phyloP scores from a whole-genome alignment of 1,284 basidiomycete genomes.

The Rhodotorula mucilaginosa region DNA sequence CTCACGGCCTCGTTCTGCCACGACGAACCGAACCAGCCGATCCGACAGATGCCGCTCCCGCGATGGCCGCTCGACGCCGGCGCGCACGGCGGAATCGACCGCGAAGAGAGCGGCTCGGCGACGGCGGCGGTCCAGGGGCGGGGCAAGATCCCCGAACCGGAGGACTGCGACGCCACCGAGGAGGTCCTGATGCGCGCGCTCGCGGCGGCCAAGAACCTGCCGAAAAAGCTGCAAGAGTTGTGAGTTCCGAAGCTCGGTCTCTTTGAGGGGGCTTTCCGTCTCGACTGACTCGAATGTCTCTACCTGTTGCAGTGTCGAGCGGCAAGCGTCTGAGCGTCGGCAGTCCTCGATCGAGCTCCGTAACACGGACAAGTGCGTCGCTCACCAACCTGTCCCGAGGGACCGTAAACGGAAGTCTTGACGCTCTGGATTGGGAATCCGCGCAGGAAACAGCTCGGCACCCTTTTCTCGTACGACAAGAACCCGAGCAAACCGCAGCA shows the following conservation, averaged over 20 bases:
- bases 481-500: conserved; percentile 20
- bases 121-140: background rate
- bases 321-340: conserved; percentile 38
- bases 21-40: conserved; percentile 67
- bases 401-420: too few relatives aligned
- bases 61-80: conserved; percentile 20
- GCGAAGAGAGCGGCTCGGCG: background rate
- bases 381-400: background rate
- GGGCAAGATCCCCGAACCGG: conserved; percentile 37
- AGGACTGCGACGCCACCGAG: conserved; percentile 41
- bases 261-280: too few relatives aligned
- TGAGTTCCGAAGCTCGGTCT: background rate
- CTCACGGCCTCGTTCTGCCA: conserved; percentile 81
- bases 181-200: conserved; percentile 37
- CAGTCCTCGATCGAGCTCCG: conserved; percentile 42
- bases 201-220: conserved; percentile 27
- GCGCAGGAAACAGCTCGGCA: conserved; percentile 56
- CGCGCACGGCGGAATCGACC: conserved; percentile 56
- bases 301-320: conserved; percentile 21
- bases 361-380: conserved; percentile 32
- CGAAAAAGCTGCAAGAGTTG: conserved; percentile 40
- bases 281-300: background rate
- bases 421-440: background rate
- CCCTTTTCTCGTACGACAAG: conserved; percentile 38
- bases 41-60: conserved; percentile 24